phyloP scores from a whole-genome alignment of 1,284 basidiomycete species.

The Agroathelia rolfsii region DNA sequence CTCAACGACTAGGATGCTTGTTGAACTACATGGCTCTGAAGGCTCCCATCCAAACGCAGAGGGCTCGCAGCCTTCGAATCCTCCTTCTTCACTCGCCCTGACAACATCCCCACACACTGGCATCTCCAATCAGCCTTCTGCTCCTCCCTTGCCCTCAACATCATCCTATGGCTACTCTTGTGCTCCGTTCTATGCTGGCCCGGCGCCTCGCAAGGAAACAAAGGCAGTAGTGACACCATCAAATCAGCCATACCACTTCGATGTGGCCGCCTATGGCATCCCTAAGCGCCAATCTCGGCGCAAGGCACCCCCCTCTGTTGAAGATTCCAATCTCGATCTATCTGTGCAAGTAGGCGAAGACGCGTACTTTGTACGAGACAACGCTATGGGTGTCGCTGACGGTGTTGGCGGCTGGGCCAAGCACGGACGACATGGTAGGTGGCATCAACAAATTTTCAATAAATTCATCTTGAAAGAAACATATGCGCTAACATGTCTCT shows the following conservation, averaged over 20 bases:
- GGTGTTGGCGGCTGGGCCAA: conserved; percentile 78
- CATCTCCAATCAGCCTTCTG: conserved; percentile 22
- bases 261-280: conserved; percentile 69
- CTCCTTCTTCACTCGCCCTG: conserved; percentile 16
- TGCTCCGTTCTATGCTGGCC: too few species aligned
- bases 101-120: conserved; percentile 22
- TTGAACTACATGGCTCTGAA: too few species aligned
- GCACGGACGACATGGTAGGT: conserved; percentile 21
- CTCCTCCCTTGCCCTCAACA: conserved; percentile 34
- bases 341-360: conserved; percentile 80
- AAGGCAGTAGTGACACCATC: conserved; percentile 24
- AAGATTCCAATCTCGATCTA: conserved; percentile 21
- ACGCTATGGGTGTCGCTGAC: conserved; percentile 83
- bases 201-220: too few species aligned
- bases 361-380: conserved; percentile 74
- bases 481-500: too few species aligned
- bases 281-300: conserved; percentile 24
- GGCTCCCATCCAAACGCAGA: too few species aligned
- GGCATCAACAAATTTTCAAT: too few species aligned
- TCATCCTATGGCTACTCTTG: conserved; percentile 28
- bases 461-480: too few species aligned
- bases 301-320: conserved; percentile 1
- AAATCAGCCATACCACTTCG: conserved; percentile 47
- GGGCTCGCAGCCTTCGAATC: conserved; percentile 28
- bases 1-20: conserved; percentile 34